A percentile compares a stretch with the other conserved stretches of the same genome.
Conservation (phyloP, 331 rosid species). For the Dryas integrifolia region DNA sequence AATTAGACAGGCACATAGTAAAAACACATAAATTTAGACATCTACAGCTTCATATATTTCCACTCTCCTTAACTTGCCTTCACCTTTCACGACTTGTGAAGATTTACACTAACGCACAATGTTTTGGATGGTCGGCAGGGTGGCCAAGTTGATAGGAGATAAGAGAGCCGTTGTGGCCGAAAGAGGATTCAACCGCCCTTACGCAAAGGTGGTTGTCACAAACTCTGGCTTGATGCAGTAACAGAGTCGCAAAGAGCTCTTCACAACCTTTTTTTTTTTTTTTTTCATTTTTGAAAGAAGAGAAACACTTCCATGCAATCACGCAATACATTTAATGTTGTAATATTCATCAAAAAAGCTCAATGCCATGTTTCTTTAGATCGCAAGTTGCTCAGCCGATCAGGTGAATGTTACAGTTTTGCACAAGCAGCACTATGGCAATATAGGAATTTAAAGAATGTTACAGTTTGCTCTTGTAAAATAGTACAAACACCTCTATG, state of each 20-base stretch:
- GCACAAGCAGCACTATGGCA: neutral
- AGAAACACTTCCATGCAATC: neutral
- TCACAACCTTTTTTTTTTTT: neutral
- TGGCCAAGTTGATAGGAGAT: slow-evolving; percentile 92
- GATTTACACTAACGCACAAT: slow-evolving; percentile 5
- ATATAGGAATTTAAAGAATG: neutral
- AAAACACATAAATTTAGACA: neutral
- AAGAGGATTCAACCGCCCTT: slow-evolving; percentile 93
- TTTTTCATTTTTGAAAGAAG: slow-evolving; percentile 15
- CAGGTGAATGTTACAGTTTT: neutral
- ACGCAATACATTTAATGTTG: neutral
- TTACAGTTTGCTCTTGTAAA: neutral
- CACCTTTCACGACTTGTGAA: neutral
- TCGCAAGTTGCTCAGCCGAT: neutral
- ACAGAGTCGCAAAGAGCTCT: neutral
- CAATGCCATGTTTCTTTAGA: neutral
- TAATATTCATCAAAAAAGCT: neutral
- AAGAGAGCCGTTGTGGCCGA: slow-evolving; percentile 91
- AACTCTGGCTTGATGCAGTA: slow-evolving; percentile 60
- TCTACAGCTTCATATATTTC: neutral
- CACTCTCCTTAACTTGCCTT: neutral
- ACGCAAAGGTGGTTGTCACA: slow-evolving; percentile 63
- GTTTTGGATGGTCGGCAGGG: slow-evolving; percentile 44
- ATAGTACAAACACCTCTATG: neutral
- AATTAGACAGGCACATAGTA: neutral